These are phyloP conservation scores for Comarum palustre DNA, from an alignment of 306 rosid genomes.

Conservation along the genomic window DNA sequence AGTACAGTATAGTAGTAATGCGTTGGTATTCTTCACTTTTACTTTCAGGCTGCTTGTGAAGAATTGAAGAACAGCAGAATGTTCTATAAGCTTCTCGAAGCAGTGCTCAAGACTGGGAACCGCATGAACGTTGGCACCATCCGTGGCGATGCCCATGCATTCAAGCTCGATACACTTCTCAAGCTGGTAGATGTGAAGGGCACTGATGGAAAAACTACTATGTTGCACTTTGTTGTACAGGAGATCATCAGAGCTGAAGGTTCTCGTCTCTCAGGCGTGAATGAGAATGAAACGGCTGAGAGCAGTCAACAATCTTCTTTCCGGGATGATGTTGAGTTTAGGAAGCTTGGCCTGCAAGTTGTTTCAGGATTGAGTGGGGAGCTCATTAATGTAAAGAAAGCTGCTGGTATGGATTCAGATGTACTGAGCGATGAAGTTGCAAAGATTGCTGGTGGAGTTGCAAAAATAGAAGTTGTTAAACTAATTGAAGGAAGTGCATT, in stretches of 20 bases:
- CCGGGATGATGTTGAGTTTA: constrained; percentile 58
- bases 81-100: constrained; percentile 88
- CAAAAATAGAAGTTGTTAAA: constrained; percentile 53
- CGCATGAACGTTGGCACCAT: constrained; percentile 91
- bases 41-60: constrained; percentile 62
- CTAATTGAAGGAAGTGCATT: constrained; percentile 48
- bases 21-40: not conserved
- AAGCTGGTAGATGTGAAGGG: constrained; percentile 86
- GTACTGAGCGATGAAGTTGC: constrained; percentile 60
- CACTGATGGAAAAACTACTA: constrained; percentile 74
- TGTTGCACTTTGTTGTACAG: constrained; percentile 84
- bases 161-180: constrained; percentile 85
- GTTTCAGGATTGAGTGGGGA: constrained; percentile 88
- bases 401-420: constrained; percentile 83
- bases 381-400: constrained; percentile 75
- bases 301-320: constrained; percentile 42
- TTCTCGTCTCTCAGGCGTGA: constrained; percentile 45
- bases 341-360: constrained; percentile 80
- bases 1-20: not conserved
- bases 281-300: constrained; percentile 29
- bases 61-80: constrained; percentile 71
- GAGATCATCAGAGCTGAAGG: constrained; percentile 88
- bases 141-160: constrained; percentile 90
- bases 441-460: constrained; percentile 62
- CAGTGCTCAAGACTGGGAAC: constrained; percentile 87